phyloP scores from a whole-genome alignment of 371 early-diverging fungal genomes.

The Circinella minor region DNA sequence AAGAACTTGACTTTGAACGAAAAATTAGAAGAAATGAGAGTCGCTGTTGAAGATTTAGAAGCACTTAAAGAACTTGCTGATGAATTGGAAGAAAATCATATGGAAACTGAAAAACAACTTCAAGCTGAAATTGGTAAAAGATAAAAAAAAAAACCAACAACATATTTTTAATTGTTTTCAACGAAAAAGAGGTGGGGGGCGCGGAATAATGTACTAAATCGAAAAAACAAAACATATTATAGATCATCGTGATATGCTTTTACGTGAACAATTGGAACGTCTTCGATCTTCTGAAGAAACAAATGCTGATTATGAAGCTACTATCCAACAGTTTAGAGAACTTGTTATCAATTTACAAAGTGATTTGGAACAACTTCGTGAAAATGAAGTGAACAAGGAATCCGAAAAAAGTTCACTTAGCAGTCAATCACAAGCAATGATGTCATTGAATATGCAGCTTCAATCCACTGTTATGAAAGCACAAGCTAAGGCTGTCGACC shows the following conservation, averaged over 20 bases:
- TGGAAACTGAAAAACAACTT: constrained; percentile 84
- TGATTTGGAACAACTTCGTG: constrained; percentile 72
- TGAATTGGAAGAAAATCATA: constrained; percentile 89
- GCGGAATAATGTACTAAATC: neutral
- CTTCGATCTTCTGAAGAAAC: constrained; percentile 79
- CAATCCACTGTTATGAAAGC: constrained; percentile 84
- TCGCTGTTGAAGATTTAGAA: constrained; percentile 86
- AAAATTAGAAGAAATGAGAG: constrained; percentile 78
- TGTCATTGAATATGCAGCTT: constrained; percentile 81
- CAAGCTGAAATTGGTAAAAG: constrained; percentile 76
- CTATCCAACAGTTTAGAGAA: constrained; percentile 86
- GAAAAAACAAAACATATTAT: neutral
- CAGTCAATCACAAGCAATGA: constrained; percentile 84
- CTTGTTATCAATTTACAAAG: constrained; percentile 78
- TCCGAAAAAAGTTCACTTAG: constrained; percentile 56
- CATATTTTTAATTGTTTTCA: neutral
- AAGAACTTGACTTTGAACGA: constrained; percentile 79
- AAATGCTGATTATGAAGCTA: constrained; percentile 83
- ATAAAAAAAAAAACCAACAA: no score
- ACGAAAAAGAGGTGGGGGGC: no score
- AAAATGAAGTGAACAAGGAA: constrained; percentile 62
- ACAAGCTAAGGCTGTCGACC: constrained; percentile 86
- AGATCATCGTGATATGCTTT: constrained; percentile 71
- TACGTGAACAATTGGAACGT: constrained; percentile 65
- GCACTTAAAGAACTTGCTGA: constrained; percentile 90